Percentiles rank a stretch among this genome's conserved stretches.
Evolutionary conservation across 768 basidiomycete genomes (phyloP).

Genomic region (Hygrophoropsis aurantiaca): DNA sequence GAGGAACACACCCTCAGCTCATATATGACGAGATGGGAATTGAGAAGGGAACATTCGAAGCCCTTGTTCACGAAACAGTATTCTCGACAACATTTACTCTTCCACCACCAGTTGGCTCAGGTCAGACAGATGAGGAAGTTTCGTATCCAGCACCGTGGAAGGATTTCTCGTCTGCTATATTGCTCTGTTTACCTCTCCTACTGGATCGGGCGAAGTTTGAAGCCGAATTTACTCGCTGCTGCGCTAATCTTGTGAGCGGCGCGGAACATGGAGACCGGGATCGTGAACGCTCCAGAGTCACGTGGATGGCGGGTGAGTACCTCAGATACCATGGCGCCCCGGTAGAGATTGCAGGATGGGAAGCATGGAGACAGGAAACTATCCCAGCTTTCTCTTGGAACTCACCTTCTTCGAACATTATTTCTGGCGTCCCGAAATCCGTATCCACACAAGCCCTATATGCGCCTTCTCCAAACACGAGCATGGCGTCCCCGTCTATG

Average conservation of each 20-base stretch:
- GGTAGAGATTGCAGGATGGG: conserved; percentile 54
- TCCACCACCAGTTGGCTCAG: conserved; percentile 10
- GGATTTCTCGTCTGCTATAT: conserved; percentile 59
- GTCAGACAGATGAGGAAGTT: conserved; percentile 10
- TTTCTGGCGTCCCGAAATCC: conserved; percentile 41
- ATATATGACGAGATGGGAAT: conserved; percentile 42
- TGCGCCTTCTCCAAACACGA: conserved; percentile 45
- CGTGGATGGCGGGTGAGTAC: conserved; percentile 70
- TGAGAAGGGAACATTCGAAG: conserved; percentile 72
- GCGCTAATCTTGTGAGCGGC: conserved; percentile 61
- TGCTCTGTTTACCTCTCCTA: conserved; percentile 60
- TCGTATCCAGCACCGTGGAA: conserved; percentile 46
- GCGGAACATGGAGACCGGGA: conserved; percentile 40
- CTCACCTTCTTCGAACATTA: conserved; percentile 18
- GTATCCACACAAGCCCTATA: conserved; percentile 55
- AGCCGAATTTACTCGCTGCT: conserved; percentile 66
- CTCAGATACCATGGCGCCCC: conserved; percentile 55
- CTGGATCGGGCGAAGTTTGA: conserved; percentile 61
- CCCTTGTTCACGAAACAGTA: conserved; percentile 77
- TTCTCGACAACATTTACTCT: conserved; percentile 68
- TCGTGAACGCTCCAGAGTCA: conserved; percentile 45
- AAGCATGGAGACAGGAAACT: conserved; percentile 51
- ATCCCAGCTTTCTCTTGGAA: conserved; percentile 42
- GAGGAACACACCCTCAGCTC: conserved; percentile 71
- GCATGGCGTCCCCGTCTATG: conserved; percentile 22